Percentiles rank a stretch among this genome's conserved stretches.
These are phyloP conservation scores for Neurospora sp. DNA, from an alignment of 495 filamentous ascomycete genomes.

Conservation along the genomic window DNA sequence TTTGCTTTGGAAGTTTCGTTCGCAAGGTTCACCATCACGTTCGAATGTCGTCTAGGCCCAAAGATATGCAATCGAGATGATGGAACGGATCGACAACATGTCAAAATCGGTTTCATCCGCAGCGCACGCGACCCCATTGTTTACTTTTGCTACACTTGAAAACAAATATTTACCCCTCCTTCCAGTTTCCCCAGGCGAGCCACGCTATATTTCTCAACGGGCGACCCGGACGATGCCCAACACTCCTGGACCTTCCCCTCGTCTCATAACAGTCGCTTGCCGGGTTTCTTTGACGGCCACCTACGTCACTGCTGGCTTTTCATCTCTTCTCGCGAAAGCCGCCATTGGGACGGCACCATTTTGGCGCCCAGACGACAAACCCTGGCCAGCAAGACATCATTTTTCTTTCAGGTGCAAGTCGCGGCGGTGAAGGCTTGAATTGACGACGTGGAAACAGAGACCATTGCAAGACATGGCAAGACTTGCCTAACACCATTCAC, in stretches of 20 bases:
- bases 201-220: neutral
- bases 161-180: neutral
- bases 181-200: neutral
- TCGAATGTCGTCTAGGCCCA: neutral
- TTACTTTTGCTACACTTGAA: neutral
- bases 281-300: neutral
- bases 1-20: neutral
- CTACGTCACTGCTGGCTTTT: neutral
- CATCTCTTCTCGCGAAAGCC: neutral
- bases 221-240: neutral
- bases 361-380: neutral
- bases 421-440: neutral
- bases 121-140: neutral
- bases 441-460: neutral
- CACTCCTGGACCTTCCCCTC: neutral
- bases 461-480: neutral
- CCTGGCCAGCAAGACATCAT: neutral
- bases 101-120: neutral
- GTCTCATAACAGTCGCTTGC: neutral
- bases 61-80: neutral
- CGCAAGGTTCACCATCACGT: neutral
- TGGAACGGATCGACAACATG: neutral
- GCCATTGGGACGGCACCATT: neutral
- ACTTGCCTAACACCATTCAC: neutral
- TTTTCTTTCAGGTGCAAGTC: neutral